Base-by-base conservation (phyloP, 2,329 filamentous ascomycete genomes). In the Ustulina deusta region DNA sequence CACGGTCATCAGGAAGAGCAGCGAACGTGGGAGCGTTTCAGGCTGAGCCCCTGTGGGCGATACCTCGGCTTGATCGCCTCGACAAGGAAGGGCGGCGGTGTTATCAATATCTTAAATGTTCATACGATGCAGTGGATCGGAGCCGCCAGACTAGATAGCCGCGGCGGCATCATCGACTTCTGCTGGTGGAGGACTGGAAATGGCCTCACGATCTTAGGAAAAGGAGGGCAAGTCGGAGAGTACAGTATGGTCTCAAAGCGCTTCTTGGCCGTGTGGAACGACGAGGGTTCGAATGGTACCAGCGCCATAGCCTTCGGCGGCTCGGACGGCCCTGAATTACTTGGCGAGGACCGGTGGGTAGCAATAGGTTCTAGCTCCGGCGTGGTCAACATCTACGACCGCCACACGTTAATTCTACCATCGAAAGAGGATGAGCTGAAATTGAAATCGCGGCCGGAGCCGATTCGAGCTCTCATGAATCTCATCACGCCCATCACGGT, bases 371-470 rank as follows among this genome's bases (percentile, higher is more conserved):
- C 91, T 66, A 92, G 89, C 71, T 94, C 89, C 69, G 96, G 96
- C 66, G 92, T 99, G 65, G 89, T 97, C 65, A 98, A 98, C 79
- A 86, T 99, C 69, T 99, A 99, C 82, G 93, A 98, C 78, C 91
- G 96, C 5, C 83, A 87, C 70, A 83, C 86, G 32, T 90, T 93
- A 81, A 81, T 87, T 54, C 72, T 75, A 76, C 68, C 73, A 69
- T 79, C 78, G 38, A 74, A 75, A 42, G 77, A 78, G 38, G 80
- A 81, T 25, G 79, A 82, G 32, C 71, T 85, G 7, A 82, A 84
- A 20, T 82, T 96, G 67, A 90, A 90, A 32, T 84, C 86, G 71
- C 84, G 86, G 46, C 96, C 93, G 0, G 88, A 89, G 72, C 96
- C 96, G 0, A 85, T 86, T 15, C 88, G 91, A 61, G 86, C 86